Percentiles rank a stretch among this genome's conserved stretches.
phyloP scores from a whole-genome alignment of 2,329 filamentous ascomycete genomes.

The Lachnellula occidentalis region DNA sequence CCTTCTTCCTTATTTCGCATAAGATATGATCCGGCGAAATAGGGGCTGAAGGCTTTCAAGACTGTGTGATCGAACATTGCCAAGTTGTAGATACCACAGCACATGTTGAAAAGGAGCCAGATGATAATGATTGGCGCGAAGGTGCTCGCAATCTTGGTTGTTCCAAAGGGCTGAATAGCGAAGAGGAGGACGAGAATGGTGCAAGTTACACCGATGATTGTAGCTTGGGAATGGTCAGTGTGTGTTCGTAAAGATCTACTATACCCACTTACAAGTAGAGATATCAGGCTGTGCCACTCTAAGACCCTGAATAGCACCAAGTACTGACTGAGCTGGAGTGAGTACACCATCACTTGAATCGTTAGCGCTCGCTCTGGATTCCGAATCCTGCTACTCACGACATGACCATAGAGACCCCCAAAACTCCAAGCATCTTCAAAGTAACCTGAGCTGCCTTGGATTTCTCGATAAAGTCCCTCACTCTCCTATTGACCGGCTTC shows the following conservation, averaged over 20 bases:
- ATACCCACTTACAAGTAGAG: conserved; percentile 31
- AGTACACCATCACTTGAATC: conserved; percentile 50
- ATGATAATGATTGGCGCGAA: conserved; percentile 64
- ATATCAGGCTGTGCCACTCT: conserved; percentile 54
- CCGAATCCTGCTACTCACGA: conserved; percentile 13
- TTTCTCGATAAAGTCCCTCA: conserved; percentile 54
- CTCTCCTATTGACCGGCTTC: conserved; percentile 41
- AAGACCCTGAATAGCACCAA: conserved; percentile 62
- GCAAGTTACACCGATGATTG: conserved; percentile 59
- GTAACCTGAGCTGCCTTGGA: conserved; percentile 45
- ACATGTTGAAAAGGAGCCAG: conserved; percentile 60
- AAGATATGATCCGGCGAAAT: conserved; percentile 57
- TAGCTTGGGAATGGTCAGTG: conserved; percentile 37
- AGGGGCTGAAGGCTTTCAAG: conserved; percentile 51
- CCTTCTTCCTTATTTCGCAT: conserved; percentile 52
- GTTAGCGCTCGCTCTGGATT: conserved; percentile 3
- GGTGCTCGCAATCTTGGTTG: conserved; percentile 49
- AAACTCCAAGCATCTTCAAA: conserved; percentile 56
- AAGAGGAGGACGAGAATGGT: conserved; percentile 61
- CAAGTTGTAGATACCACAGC: conserved; percentile 60
- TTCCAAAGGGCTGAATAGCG: conserved; percentile 59
- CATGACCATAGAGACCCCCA: conserved; percentile 65
- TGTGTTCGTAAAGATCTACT: neutral
- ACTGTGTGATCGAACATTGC: conserved; percentile 47
- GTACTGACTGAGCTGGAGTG: conserved; percentile 64